Base-by-base conservation (phyloP, 495 filamentous ascomycete genomes). In the Geoglossum glabrum region DNA sequence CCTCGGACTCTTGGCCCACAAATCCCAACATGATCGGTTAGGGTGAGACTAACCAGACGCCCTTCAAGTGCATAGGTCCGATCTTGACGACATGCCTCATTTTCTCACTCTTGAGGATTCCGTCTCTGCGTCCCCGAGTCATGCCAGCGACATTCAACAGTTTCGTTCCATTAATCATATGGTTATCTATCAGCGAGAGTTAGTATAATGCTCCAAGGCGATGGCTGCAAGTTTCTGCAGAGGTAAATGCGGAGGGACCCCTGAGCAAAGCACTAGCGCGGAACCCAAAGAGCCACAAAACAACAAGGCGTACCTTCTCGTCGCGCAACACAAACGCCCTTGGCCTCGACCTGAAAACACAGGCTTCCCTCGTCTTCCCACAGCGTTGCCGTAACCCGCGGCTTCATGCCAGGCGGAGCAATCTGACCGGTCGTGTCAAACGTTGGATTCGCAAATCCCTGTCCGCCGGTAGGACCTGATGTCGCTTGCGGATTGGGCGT, bases 81-180 rank as follows among this genome's bases (percentile, higher is more conserved):
- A 98, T 98, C 71, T 98, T 98, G 55, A 98, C 92, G 15, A 98
- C 92, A 71, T 96, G 89, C 27, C 92, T 79, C 34, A 88, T 78
- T 69, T 97, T 97, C 67, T 98, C 92, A 69, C 92, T 96, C 73
- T 98, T 98, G 49, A 98, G 71, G 60, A 98, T 98, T 47, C 92
- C 92, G 67, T 98, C 92, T 64, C 92, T 81, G 55, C 92, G 84
- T 43, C 92, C 92, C 63, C 92, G 79, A 28, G 92, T 98, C 92
- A 98, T 98, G 1, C 92, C 90, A 21, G 92, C 92, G 21, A 98
- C 92, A 61, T 98, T 98, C 51, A 98, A 73, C 55, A 98, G 72
- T 68, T 98, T 98, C 3, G 92, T 98, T 9, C 92, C 92, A 64
- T 98, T 98, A 70, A 98, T 95, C 90, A 98, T 95, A 64, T 93